Percentiles rank a stretch among this genome's conserved stretches.
These are phyloP conservation scores for Apiotrichum mycotoxinovorans DNA, from an alignment of 1,284 basidiomycete species.

Conservation along the genomic window DNA sequence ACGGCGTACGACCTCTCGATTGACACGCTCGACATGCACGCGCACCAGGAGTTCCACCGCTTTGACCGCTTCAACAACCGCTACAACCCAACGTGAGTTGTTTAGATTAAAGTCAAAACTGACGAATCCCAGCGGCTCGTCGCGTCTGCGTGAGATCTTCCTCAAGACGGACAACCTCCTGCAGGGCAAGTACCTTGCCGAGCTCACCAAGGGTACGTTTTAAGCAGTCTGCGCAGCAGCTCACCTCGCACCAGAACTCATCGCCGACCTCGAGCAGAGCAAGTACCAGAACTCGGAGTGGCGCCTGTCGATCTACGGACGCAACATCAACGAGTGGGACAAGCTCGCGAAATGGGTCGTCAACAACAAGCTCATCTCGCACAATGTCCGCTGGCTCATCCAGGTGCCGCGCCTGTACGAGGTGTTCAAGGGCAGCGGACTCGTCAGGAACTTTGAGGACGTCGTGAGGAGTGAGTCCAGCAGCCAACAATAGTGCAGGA, in stretches of 20 bases:
- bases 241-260: conserved; percentile 65
- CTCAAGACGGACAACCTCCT: conserved; percentile 97
- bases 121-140: conserved; percentile 67
- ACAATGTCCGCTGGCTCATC: conserved; percentile 97
- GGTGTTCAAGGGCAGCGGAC: conserved; percentile 87
- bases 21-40: conserved; percentile 99
- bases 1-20: conserved; percentile 98
- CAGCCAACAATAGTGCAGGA: too few species aligned
- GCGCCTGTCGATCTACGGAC: conserved; percentile 93
- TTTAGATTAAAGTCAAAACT: background rate
- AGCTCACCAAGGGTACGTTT: conserved; percentile 75
- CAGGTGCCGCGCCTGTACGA: conserved; percentile 95
- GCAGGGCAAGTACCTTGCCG: conserved; percentile 87
- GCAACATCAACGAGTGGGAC: conserved; percentile 80
- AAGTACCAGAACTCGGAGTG: conserved; percentile 99
- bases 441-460: conserved; percentile 84
- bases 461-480: conserved; percentile 72
- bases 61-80: conserved; percentile 88
- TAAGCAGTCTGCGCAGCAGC: background rate
- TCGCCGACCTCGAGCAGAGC: conserved; percentile 92
- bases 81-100: conserved; percentile 41
- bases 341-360: conserved; percentile 97
- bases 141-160: conserved; percentile 92
- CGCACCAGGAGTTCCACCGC: conserved; percentile 91
- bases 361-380: conserved; percentile 86